Percentiles rank a stretch among this genome's conserved stretches.
Evolutionary conservation across 768 basidiomycete species (phyloP).

Genomic region (Megacollybia marginata): DNA sequence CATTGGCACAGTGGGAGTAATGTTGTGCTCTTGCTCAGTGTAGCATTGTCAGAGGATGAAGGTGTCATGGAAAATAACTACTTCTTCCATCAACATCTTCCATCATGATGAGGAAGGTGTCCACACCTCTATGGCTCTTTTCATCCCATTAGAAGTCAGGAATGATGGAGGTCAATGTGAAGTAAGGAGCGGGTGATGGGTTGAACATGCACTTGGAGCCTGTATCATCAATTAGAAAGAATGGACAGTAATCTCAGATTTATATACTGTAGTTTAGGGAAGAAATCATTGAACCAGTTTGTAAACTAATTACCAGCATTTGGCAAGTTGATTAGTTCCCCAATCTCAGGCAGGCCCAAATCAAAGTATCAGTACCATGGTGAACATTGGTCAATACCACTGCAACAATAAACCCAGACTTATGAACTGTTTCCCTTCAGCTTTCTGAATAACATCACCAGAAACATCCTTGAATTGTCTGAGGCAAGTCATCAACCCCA

Average conservation of each 20-base stretch:
- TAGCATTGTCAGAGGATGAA: slow-evolving; percentile 91
- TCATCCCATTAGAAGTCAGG: too few species aligned
- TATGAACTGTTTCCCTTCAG: too few species aligned
- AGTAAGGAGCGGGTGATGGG: slow-evolving; percentile 93
- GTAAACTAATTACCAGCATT: slow-evolving; percentile 92
- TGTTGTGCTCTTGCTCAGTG: slow-evolving; percentile 88
- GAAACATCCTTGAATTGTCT: slow-evolving; percentile 94
- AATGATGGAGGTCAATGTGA: slow-evolving; percentile 86
- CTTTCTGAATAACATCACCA: slow-evolving; percentile 76
- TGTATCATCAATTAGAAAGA: too few species aligned
- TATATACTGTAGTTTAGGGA: too few species aligned
- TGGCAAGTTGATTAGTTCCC: too few species aligned
- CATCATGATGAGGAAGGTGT: slow-evolving; percentile 89
- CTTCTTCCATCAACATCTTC: slow-evolving; percentile 98
- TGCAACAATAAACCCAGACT: slow-evolving; percentile 98
- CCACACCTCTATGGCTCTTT: slow-evolving; percentile 81
- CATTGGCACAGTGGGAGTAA: slow-evolving; percentile 94
- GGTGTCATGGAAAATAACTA: slow-evolving; percentile 89
- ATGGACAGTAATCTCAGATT: too few species aligned
- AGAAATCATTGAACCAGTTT: too few species aligned
- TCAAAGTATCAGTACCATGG: neutral
- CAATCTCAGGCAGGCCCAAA: too few species aligned
- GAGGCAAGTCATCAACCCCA: slow-evolving; percentile 93
- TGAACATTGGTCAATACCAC: slow-evolving; percentile 40
- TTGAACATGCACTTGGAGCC: slow-evolving; percentile 95